These are phyloP conservation scores for Triticum dicoccoides DNA, from an alignment of 176 grass and related monocot genomes.

Conservation along the genomic window DNA sequence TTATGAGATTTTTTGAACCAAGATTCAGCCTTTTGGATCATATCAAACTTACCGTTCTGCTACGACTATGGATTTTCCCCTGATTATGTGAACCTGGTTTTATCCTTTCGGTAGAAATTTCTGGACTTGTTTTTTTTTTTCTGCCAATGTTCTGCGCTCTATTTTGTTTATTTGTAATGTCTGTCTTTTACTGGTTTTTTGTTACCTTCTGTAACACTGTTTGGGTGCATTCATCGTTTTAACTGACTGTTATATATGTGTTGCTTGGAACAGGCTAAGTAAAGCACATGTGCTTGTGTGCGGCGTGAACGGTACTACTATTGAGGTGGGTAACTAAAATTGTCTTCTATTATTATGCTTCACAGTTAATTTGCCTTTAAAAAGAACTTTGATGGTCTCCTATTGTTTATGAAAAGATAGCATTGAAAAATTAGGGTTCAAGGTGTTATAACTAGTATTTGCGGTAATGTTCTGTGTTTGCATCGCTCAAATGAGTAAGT, in stretches of 20 bases:
- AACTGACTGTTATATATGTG: slow-evolving; percentile 3
- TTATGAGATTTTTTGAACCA: background rate
- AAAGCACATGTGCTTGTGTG: slow-evolving; percentile 83
- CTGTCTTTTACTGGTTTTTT: background rate
- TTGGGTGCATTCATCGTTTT: background rate
- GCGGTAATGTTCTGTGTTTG: background rate
- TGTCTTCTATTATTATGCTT: slow-evolving; percentile 1
- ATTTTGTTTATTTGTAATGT: background rate
- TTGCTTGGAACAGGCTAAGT: slow-evolving; percentile 63
- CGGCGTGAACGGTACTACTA: slow-evolving; percentile 74
- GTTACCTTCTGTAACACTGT: background rate
- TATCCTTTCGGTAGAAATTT: background rate
- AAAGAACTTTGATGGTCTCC: background rate
- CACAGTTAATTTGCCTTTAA: background rate
- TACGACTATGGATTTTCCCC: background rate
- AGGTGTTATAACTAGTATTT: background rate
- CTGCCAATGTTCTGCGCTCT: background rate
- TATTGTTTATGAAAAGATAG: background rate
- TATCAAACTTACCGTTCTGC: background rate
- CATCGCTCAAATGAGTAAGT: background rate
- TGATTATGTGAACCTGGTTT: background rate
- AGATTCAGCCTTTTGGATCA: background rate
- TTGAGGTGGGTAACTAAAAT: slow-evolving; percentile 63
- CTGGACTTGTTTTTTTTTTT: background rate
- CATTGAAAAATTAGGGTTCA: background rate